Evolutionary conservation across 2,329 filamentous ascomycete genomes (phyloP), one percentile per base, ranked within the genome.

Genomic region (Penicillium oxalicum): DNA sequence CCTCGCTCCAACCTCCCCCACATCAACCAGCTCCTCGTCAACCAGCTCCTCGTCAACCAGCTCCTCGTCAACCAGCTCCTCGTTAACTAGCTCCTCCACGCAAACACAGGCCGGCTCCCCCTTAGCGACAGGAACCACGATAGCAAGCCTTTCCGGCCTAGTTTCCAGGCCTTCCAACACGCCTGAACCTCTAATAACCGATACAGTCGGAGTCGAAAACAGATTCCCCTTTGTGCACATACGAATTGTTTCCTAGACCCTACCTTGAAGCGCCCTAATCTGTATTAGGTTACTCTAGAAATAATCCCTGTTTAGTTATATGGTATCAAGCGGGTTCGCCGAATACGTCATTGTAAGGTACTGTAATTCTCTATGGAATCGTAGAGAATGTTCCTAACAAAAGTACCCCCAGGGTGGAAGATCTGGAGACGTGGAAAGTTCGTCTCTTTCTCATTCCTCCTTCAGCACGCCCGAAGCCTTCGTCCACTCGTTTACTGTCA

Each of bases 191-290:
- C 29, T 32, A 7, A 32, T 11, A 32, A 32, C 29, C 29, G 29
- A 11, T 32, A 40, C 44, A 26, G 44, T 34, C 13, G 32, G 25
- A 35, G 41, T 35, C 18, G 41, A 36, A 44, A 44, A 37, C 41
- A 44, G 41, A 44, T 44, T 44, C 41, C 41, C 41, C 32, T 27
- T 34, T 44, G n/a, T 34, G 34, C 41, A 44, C 13, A 35, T 33
- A 44, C 32, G 25, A 34, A 36, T 44, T 44, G 33, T 44, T 37
- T 44, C 13, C 34, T 35, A 27, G 41, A 34, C 41, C 41, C 29
- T 37, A 44, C 35, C 41, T 27, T 12, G 8, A 37, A 37, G 11
- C 9, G 25, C 41, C 32, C 41, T 44, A 44, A 26, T 35, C 28
- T 27, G 24, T 37, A 44, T 44, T 44, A 9, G 41, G 41, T 27